Conservation (phyloP, 768 basidiomycete genomes). For the Panus rudis region DNA sequence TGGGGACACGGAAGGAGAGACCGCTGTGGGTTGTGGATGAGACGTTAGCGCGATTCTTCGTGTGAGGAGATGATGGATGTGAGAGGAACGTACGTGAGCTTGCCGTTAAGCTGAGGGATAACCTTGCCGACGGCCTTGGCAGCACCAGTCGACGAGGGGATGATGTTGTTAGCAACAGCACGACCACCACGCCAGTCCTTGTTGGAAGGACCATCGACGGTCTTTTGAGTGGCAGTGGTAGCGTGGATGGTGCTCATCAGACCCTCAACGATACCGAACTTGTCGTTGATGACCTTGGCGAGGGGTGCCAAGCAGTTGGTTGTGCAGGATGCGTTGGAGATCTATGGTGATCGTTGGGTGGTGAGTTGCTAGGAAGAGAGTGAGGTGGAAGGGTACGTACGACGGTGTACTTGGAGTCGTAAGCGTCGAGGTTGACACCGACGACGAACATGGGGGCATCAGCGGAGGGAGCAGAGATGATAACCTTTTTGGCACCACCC, state of each 20-base stretch:
- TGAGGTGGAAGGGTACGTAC: conserved; percentile 35
- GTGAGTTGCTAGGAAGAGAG: background rate
- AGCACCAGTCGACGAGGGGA: conserved; percentile 97
- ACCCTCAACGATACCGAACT: conserved; percentile 92
- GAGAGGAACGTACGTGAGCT: conserved; percentile 70
- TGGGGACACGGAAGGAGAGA: conserved; percentile 96
- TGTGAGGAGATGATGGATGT: background rate
- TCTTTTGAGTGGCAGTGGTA: conserved; percentile 93
- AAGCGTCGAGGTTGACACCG: conserved; percentile 92
- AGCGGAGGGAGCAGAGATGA: conserved; percentile 98
- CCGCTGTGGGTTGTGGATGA: conserved; percentile 42
- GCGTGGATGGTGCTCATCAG: conserved; percentile 99
- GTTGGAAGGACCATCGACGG: conserved; percentile 87
- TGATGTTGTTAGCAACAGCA: conserved; percentile 96
- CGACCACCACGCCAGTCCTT: conserved; percentile 99
- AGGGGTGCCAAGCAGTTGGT: conserved; percentile 99
- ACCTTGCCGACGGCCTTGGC: conserved; percentile 99
- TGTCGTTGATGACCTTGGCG: conserved; percentile 97
- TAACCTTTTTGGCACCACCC: conserved; percentile 99
- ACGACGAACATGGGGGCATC: conserved; percentile 93
- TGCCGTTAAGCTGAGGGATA: conserved; percentile 93
- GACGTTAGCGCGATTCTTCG: conserved; percentile 3
- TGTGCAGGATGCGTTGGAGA: conserved; percentile 99
- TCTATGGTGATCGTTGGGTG: conserved; percentile 33
- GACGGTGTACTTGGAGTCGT: conserved; percentile 84